A percentile compares a stretch with the other conserved stretches of the same genome.
These are phyloP conservation scores for Dovyalis caffra DNA, from an alignment of 345 rosid genomes.

Conservation along the genomic window DNA sequence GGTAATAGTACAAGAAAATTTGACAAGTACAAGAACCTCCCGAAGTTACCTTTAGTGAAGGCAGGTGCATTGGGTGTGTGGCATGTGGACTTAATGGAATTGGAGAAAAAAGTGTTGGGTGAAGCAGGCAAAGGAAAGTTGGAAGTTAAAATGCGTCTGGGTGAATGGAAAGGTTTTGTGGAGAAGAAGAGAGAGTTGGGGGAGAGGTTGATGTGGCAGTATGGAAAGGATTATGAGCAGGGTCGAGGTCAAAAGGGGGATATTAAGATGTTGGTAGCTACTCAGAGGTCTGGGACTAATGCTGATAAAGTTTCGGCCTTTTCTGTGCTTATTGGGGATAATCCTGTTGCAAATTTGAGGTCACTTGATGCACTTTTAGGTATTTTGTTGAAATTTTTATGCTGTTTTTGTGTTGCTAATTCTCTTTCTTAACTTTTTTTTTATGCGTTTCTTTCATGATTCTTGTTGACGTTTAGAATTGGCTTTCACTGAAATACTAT, in stretches of 20 bases:
- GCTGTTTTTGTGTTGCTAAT: background rate
- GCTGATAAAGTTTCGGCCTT: conserved; percentile 92
- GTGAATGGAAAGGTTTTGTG: conserved; percentile 51
- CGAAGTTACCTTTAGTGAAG: conserved; percentile 72
- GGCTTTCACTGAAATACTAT: background rate
- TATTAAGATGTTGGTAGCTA: conserved; percentile 78
- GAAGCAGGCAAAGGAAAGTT: conserved; percentile 24
- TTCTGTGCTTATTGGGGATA: conserved; percentile 82
- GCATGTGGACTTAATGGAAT: conserved; percentile 68
- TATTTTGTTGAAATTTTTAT: conserved; percentile 20
- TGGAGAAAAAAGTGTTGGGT: conserved; percentile 69
- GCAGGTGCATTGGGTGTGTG: conserved; percentile 66
- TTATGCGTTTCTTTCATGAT: too few relatives aligned
- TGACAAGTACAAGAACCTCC: conserved; percentile 53
- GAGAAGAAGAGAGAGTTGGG: conserved; percentile 73
- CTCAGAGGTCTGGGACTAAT: conserved; percentile 92
- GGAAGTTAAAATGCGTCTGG: conserved; percentile 42
- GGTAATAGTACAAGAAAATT: conserved; percentile 21
- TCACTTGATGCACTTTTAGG: conserved; percentile 92
- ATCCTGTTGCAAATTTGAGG: conserved; percentile 82
- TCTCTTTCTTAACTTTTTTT: too few relatives aligned
- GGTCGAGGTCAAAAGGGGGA: conserved; percentile 75
- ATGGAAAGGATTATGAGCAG: conserved; percentile 54
- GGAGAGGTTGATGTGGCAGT: conserved; percentile 84
- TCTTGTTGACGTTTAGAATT: background rate